These are phyloP conservation scores for Lasiodiplodia sp. DNA, from an alignment of 2,329 filamentous ascomycete species.

Conservation along the genomic window DNA sequence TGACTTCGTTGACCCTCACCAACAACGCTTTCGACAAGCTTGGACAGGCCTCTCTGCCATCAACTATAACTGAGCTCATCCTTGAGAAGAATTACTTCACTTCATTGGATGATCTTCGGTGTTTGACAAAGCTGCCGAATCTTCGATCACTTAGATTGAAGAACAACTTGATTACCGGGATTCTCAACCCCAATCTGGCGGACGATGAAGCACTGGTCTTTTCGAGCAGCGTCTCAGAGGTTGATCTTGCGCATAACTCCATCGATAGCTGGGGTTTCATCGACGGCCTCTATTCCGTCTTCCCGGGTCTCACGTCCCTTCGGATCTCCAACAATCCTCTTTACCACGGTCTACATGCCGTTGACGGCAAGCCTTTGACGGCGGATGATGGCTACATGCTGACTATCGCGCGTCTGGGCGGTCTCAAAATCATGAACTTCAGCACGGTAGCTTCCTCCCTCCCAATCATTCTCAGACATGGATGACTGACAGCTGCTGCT, in stretches of 20 bases:
- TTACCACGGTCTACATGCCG: constrained; percentile 64
- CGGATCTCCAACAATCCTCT: constrained; percentile 88
- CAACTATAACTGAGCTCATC: constrained; percentile 67
- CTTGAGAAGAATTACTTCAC: constrained; percentile 77
- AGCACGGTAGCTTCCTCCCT: constrained; percentile 43
- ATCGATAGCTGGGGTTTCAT: constrained; percentile 74
- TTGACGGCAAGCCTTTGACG: constrained; percentile 52
- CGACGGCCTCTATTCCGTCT: constrained; percentile 69
- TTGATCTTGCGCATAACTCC: constrained; percentile 56
- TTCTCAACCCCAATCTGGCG: constrained; percentile 36
- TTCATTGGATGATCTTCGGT: constrained; percentile 63
- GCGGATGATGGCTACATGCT: constrained; percentile 90
- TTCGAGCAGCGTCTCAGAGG: constrained; percentile 42
- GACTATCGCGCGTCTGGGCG: constrained; percentile 75
- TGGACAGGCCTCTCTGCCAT: constrained; percentile 48
- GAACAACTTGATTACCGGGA: constrained; percentile 70
- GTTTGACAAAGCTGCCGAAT: constrained; percentile 65
- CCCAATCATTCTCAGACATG: not conserved
- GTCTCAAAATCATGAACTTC: constrained; percentile 75
- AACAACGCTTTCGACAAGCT: constrained; percentile 49
- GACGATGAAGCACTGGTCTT: constrained; percentile 30
- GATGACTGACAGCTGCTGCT: not conserved
- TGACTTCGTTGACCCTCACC: constrained; percentile 59
- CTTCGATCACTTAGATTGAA: constrained; percentile 69
- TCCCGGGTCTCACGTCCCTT: constrained; percentile 77